Evolutionary conservation across 495 filamentous ascomycete species (phyloP).

Genomic region (Ascobolus immersus): DNA sequence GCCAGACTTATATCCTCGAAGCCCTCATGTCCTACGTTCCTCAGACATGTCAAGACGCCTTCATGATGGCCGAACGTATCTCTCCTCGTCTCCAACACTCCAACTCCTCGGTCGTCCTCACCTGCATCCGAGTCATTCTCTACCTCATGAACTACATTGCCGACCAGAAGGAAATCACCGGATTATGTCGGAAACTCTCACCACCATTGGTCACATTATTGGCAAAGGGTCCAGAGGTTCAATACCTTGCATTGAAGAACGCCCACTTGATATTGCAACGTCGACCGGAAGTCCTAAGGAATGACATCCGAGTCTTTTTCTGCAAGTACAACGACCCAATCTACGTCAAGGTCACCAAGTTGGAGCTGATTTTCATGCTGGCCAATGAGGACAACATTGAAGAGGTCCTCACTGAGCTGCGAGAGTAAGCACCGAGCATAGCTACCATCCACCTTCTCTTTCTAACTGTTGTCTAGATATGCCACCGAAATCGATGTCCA

Average conservation of each 20-base stretch:
- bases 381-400: slow-evolving; percentile 90
- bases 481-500: slow-evolving; percentile 97
- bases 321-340: slow-evolving; percentile 99
- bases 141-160: slow-evolving; percentile 99
- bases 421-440: slow-evolving; percentile 35
- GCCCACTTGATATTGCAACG: slow-evolving; percentile 83
- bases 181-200: slow-evolving; percentile 75
- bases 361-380: slow-evolving; percentile 97
- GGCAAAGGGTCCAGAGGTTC: slow-evolving; percentile 88
- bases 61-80: slow-evolving; percentile 76
- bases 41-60: slow-evolving; percentile 65
- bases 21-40: slow-evolving; percentile 96
- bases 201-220: slow-evolving; percentile 86
- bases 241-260: slow-evolving; percentile 87
- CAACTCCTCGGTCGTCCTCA: slow-evolving; percentile 89
- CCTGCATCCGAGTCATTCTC: slow-evolving; percentile 80
- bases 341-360: slow-evolving; percentile 97
- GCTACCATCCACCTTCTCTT: neutral
- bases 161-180: slow-evolving; percentile 71
- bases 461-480: slow-evolving; percentile 26
- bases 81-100: slow-evolving; percentile 81
- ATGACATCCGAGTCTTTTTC: slow-evolving; percentile 96
- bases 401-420: slow-evolving; percentile 77
- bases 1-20: slow-evolving; percentile 95
- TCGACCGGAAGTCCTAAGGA: slow-evolving; percentile 75